These are phyloP conservation scores for Colletotrichum liaoningense DNA, from an alignment of 2,329 filamentous ascomycete genomes.

Conservation along the genomic window DNA sequence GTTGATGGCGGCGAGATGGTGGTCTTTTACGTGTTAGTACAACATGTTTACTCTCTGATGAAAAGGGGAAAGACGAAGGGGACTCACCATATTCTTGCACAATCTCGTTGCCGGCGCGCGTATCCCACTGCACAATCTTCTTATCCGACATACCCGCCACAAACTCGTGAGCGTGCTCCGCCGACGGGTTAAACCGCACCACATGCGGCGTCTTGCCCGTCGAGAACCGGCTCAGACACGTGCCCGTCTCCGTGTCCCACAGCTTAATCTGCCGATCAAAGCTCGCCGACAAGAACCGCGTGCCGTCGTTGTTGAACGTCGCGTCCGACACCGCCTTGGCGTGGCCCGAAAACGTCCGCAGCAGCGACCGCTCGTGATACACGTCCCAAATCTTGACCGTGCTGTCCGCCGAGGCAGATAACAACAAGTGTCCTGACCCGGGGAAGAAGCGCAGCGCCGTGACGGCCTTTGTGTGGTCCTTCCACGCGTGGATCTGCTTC, in stretches of 20 bases:
- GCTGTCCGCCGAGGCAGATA: conserved; percentile 90
- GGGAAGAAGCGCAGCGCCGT: conserved; percentile 94
- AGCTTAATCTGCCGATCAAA: conserved; percentile 98
- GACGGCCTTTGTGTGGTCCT: conserved; percentile 84
- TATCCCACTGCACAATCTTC: conserved; percentile 98
- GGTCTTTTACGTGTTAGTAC: conserved; percentile 62
- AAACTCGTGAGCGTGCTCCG: conserved; percentile 86
- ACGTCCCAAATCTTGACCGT: conserved; percentile 96
- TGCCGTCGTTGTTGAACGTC: conserved; percentile 85
- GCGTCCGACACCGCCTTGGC: conserved; percentile 90
- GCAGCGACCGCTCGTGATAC: conserved; percentile 87
- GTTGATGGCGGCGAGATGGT: conserved; percentile 97
- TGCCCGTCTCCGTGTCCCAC: conserved; percentile 97
- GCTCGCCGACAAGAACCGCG: conserved; percentile 88
- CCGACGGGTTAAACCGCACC: conserved; percentile 88
- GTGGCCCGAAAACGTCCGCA: conserved; percentile 93
- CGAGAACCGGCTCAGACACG: conserved; percentile 88
- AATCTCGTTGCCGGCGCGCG: conserved; percentile 78
- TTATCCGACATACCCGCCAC: conserved; percentile 98
- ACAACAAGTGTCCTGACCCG: conserved; percentile 83
- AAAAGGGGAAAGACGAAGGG: too few relatives aligned
- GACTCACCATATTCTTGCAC: conserved; percentile 88
- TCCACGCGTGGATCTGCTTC: conserved; percentile 92
- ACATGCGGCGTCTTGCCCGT: conserved; percentile 97
- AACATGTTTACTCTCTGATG: too few relatives aligned